A percentile compares a stretch with the other conserved stretches of the same genome.
These are phyloP conservation scores for Excoecaria agallocha DNA, from an alignment of 345 rosid species.

Conservation along the genomic window DNA sequence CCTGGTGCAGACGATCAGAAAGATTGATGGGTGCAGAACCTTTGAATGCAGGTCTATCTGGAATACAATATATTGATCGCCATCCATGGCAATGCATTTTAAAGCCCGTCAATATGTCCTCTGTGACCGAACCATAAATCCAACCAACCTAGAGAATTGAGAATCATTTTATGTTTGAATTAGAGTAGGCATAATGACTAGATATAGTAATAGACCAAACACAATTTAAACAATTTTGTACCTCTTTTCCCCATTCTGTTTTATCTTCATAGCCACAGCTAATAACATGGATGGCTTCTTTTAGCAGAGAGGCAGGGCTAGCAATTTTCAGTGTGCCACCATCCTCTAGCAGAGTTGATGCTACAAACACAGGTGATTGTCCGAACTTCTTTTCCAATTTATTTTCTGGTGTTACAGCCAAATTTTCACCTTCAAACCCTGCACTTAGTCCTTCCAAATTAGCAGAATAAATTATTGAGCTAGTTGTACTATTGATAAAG, in stretches of 20 bases:
- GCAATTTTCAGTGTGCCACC: conserved; percentile 51
- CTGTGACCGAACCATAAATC: conserved; percentile 70
- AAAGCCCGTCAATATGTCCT: conserved; percentile 69
- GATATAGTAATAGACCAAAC: neutral
- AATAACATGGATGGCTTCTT: conserved; percentile 76
- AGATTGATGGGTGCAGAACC: conserved; percentile 64
- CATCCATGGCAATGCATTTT: conserved; percentile 81
- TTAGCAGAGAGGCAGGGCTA: conserved; percentile 57
- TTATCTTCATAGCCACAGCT: conserved; percentile 68
- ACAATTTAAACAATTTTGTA: conserved; percentile 19
- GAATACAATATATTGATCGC: conserved; percentile 68
- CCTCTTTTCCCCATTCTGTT: conserved; percentile 87
- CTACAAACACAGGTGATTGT: conserved; percentile 60
- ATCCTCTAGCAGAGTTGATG: conserved; percentile 51
- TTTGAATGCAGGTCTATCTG: conserved; percentile 58
- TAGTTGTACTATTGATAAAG: neutral
- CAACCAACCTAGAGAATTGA: conserved; percentile 43
- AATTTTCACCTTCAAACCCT: conserved; percentile 32
- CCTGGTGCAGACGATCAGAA: conserved; percentile 59
- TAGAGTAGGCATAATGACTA: neutral
- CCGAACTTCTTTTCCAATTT: conserved; percentile 72
- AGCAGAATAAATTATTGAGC: conserved; percentile 5
- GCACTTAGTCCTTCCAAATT: conserved; percentile 12
- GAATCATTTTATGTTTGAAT: neutral
- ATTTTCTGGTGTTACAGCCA: conserved; percentile 17